Percentiles rank a stretch among this genome's conserved stretches.
Evolutionary conservation across 1,284 basidiomycete species (phyloP).

Genomic region (Schizophyllum amplum): DNA sequence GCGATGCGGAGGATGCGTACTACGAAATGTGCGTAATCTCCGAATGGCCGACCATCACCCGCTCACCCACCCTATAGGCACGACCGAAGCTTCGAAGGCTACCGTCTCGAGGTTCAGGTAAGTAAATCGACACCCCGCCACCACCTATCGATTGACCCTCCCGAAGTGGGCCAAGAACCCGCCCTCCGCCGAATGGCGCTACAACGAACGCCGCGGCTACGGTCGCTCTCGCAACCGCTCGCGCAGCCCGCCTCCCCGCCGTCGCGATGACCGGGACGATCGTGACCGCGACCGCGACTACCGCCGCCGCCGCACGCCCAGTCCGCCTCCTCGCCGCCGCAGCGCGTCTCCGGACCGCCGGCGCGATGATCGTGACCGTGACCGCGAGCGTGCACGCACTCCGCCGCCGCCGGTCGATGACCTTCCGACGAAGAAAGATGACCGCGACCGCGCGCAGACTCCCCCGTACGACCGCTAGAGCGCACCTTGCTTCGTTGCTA

Average conservation of each 20-base stretch:
- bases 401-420: background rate
- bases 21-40: conserved; percentile 72
- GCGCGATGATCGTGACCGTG: conserved; percentile 11
- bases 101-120: conserved; percentile 76
- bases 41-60: background rate
- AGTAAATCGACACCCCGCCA: background rate
- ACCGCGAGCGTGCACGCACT: background rate
- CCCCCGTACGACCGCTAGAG: background rate
- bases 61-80: conserved; percentile 48
- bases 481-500: too few relatives aligned
- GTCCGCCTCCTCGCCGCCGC: conserved; percentile 16
- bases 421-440: background rate
- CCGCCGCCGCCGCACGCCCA: conserved; percentile 36
- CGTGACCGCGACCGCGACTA: too few relatives aligned
- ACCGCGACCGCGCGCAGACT: background rate
- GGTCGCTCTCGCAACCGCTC: conserved; percentile 39
- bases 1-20: conserved; percentile 86
- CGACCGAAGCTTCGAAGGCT: conserved; percentile 75
- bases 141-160: conserved; percentile 1
- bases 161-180: conserved; percentile 85
- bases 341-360: conserved; percentile 42
- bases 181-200: conserved; percentile 81
- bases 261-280: conserved; percentile 22
- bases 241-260: too few relatives aligned
- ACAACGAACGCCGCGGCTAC: conserved; percentile 48